Conservation (phyloP, 1,139 yeast genomes). For the Schizosaccharomyces versatilis region DNA sequence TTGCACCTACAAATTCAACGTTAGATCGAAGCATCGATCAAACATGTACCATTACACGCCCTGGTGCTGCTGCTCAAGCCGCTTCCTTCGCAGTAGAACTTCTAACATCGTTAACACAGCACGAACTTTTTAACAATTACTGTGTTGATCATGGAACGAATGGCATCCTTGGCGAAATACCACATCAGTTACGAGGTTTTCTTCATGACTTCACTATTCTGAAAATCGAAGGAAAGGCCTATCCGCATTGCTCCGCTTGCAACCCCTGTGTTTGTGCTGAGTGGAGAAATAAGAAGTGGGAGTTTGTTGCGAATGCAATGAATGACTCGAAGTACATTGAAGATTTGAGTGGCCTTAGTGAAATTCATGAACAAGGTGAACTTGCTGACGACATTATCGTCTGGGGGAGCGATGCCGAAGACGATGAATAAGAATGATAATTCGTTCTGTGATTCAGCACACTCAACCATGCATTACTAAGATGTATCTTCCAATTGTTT, state of each 20-base stretch:
- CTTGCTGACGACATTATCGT: not conserved
- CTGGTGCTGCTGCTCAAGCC: slow-evolving; percentile 82
- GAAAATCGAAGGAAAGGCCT: slow-evolving; percentile 49
- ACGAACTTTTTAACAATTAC: slow-evolving; percentile 22
- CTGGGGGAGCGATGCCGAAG: not conserved
- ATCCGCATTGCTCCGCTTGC: slow-evolving; percentile 68
- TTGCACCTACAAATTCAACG: slow-evolving; percentile 66
- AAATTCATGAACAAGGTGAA: not conserved
- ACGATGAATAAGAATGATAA: no score
- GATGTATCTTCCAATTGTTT: not conserved
- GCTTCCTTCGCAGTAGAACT: slow-evolving; percentile 73
- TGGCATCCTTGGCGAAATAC: slow-evolving; percentile 40
- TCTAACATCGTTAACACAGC: slow-evolving; percentile 52
- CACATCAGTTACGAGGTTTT: slow-evolving; percentile 83
- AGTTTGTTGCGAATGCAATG: not conserved
- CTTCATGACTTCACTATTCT: slow-evolving; percentile 40
- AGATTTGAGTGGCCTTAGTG: not conserved
- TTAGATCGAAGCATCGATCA: slow-evolving; percentile 78
- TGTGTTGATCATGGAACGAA: slow-evolving; percentile 3
- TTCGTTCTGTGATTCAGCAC: no score
- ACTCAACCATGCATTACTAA: no score
- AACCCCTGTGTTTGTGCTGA: slow-evolving; percentile 21
- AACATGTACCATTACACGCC: slow-evolving; percentile 95
- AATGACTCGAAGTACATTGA: not conserved
- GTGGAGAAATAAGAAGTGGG: not conserved